A percentile compares a stretch with the other conserved stretches of the same genome.
Evolutionary conservation across 768 basidiomycete species (phyloP).

Genomic region (Termitomyces sp.): DNA sequence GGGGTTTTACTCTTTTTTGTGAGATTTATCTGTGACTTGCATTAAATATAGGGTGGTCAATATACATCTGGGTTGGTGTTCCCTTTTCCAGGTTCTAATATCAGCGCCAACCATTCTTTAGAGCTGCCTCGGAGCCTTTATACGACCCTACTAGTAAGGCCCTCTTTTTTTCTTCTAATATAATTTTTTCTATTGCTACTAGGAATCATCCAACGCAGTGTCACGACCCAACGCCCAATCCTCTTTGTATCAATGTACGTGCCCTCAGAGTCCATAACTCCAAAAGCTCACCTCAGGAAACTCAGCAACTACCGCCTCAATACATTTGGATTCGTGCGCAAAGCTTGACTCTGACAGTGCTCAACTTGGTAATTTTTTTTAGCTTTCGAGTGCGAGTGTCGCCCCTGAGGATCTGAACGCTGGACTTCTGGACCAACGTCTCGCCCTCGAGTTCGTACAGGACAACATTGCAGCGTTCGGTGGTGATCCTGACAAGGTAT

Average conservation of each 20-base stretch:
- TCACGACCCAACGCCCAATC: conserved; percentile 40
- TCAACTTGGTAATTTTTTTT: background rate
- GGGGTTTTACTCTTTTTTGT: conserved; percentile 7
- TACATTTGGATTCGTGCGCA: conserved; percentile 49
- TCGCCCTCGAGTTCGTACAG: conserved; percentile 54
- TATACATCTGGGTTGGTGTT: conserved; percentile 34
- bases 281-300: background rate
- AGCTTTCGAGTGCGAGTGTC: conserved; percentile 43
- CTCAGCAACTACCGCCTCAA: conserved; percentile 52
- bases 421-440: conserved; percentile 55
- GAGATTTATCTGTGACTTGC: background rate
- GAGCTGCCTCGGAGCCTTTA: conserved; percentile 31
- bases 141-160: conserved; percentile 42
- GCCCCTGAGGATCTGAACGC: conserved; percentile 47
- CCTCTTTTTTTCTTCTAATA: background rate
- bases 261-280: background rate
- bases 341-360: background rate
- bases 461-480: conserved; percentile 66
- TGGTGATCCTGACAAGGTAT: conserved; percentile 52
- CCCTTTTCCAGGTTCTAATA: background rate
- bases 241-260: conserved; percentile 47
- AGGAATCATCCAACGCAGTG: conserved; percentile 46
- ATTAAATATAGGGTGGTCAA: conserved; percentile 36
- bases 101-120: conserved; percentile 10
- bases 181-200: background rate